Conservation (phyloP, 495 filamentous ascomycete genomes). For the Glonium stellatum region DNA sequence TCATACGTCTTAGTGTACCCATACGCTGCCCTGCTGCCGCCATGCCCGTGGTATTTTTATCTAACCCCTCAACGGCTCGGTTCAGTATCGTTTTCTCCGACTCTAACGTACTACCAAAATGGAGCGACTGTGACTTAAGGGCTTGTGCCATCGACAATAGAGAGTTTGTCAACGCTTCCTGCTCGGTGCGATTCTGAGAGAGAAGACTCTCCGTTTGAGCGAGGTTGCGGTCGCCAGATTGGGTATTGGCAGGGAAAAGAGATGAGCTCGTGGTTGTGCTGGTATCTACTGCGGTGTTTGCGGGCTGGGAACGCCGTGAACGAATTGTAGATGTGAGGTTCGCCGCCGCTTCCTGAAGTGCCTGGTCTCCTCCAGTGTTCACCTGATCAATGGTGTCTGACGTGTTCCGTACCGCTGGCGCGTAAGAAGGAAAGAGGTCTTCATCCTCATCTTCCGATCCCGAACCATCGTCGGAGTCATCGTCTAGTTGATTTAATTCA, state of each 20-base stretch:
- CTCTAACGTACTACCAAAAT: constrained; percentile 64
- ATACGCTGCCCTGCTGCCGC: constrained; percentile 66
- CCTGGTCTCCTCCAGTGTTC: constrained; percentile 14
- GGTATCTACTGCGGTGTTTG: neutral
- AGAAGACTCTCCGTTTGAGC: constrained; percentile 59
- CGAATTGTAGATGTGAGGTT: constrained; percentile 31
- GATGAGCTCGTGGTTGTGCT: constrained; percentile 26
- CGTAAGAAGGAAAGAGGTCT: constrained; percentile 27
- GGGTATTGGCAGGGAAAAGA: constrained; percentile 27
- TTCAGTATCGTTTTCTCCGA: constrained; percentile 63
- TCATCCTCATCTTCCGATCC: constrained; percentile 25
- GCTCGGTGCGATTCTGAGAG: constrained; percentile 65
- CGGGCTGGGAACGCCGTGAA: constrained; percentile 22
- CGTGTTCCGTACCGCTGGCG: constrained; percentile 24
- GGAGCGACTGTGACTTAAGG: constrained; percentile 65
- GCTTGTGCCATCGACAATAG: constrained; percentile 69
- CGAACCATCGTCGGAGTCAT: constrained; percentile 23
- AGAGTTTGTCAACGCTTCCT: constrained; percentile 74
- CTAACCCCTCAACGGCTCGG: constrained; percentile 63
- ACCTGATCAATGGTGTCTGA: neutral
- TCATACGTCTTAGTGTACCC: constrained; percentile 64
- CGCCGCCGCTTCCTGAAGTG: constrained; percentile 20
- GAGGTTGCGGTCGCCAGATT: constrained; percentile 27
- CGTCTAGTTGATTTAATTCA: constrained; percentile 50
- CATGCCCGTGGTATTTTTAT: constrained; percentile 66